Base-by-base conservation (phyloP, 106 monocot genomes). In the Dioscorea alata region DNA sequence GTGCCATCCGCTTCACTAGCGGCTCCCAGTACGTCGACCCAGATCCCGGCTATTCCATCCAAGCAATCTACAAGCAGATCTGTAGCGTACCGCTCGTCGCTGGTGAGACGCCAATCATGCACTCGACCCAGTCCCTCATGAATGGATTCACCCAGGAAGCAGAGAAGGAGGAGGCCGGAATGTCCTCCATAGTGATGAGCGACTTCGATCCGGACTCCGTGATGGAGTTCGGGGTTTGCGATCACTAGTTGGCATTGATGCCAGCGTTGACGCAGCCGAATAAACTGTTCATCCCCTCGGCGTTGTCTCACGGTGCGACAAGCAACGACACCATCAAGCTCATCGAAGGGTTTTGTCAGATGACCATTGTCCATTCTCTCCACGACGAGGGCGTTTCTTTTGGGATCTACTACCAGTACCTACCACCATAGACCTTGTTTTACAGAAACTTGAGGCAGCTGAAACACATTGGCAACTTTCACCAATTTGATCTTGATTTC, bases 241-340 rank as follows among this genome's bases (percentile, higher is more conserved):
- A 95, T 69, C 70, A 83, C 50, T 95, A 90, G 94, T 95, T 95
- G 62, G 94, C 94, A 19, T 88, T 90, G 50, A 33, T 88, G 61
- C 94, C 94, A 42, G 23, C 91, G 50, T 95, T 90, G 51, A 95
- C 94, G 69, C 94, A 95, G 81, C 94, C 94, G 20, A 95, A 95
- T 72, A 68, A 90, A 33, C 66, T 85, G 71, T 95, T 60, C 73
- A 85, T 95, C 57, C 94, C 91, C 81, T 90, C 94, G 32, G 94
- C 83, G 31, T 91, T 91, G 65, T 91, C 91, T 24, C 83, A 91
- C 31, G 94, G 94, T 6, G 67, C 83, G 48, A 82, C 81, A 22
- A 91, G 91, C 78, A 95, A 95, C 56, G 79, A 83, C 49, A 88
- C 79, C 7, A 69, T 66, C 73, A 81, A 71, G 73, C 78, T 95